Conservation (phyloP, 129 eudicot genomes). For the Chrysanthemum seticuspe region DNA sequence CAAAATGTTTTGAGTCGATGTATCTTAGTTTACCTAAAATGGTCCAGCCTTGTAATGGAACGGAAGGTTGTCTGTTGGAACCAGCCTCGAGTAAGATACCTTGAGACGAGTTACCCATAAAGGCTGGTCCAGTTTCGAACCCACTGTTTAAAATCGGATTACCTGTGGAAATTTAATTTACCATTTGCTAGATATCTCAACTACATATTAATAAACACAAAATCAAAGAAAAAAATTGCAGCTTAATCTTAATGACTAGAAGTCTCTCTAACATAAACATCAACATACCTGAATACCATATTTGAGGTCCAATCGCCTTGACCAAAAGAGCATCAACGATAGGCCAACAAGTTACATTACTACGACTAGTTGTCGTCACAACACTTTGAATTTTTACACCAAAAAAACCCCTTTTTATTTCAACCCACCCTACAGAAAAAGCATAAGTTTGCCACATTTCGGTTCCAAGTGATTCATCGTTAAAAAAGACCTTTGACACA, state of each 20-base stretch:
- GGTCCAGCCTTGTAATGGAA: too few species aligned
- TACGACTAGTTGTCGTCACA: background rate
- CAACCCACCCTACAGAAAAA: slow-evolving; percentile 25
- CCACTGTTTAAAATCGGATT: slow-evolving; percentile 30
- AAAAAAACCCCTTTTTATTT: slow-evolving; percentile 6
- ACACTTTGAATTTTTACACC: slow-evolving; percentile 32
- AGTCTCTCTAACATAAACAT: background rate
- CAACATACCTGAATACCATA: slow-evolving; percentile 23
- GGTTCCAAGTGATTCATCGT: slow-evolving; percentile 19
- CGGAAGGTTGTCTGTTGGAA: background rate
- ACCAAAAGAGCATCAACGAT: slow-evolving; percentile 27
- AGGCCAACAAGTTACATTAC: slow-evolving; percentile 36
- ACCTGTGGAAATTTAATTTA: slow-evolving; percentile 3
- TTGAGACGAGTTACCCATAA: slow-evolving; percentile 35
- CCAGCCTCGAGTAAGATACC: slow-evolving; percentile 34
- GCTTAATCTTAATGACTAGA: too few species aligned
- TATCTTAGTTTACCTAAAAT: slow-evolving; percentile 37
- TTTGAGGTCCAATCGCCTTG: background rate
- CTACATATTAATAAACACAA: background rate
- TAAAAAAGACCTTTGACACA: slow-evolving; percentile 23
- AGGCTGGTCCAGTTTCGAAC: slow-evolving; percentile 39
- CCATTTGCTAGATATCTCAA: background rate
- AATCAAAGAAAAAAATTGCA: background rate
- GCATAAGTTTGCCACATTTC: slow-evolving; percentile 40
- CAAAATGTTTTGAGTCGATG: slow-evolving; percentile 40